phyloP scores from a whole-genome alignment of 208 protist species.

The Trypanosoma brucei region DNA sequence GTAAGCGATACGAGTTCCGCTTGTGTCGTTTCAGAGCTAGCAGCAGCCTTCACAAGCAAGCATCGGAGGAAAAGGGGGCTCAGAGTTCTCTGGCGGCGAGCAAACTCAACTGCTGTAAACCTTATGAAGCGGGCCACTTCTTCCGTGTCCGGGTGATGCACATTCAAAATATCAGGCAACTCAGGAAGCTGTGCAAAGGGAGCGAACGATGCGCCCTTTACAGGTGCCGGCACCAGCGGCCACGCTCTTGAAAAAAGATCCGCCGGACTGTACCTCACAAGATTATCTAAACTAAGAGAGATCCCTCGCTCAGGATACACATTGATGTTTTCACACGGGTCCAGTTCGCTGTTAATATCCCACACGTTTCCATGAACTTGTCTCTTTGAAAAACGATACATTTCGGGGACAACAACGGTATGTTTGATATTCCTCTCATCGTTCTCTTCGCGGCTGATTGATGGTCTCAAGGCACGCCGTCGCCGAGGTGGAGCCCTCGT shows the following conservation, averaged over 20 bases:
- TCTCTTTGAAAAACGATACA: conserved; percentile 22
- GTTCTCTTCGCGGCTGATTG: conserved; percentile 1
- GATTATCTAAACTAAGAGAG: conserved; percentile 31
- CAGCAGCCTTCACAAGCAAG: conserved; percentile 29
- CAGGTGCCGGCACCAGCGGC: conserved; percentile 25
- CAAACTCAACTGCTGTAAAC: conserved; percentile 30
- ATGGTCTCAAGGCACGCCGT: background rate
- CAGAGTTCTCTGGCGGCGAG: conserved; percentile 18
- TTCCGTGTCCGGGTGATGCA: conserved; percentile 34
- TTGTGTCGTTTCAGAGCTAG: conserved; percentile 20
- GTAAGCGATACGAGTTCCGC: conserved; percentile 18
- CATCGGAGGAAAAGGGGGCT: conserved; percentile 31
- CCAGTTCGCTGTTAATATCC: conserved; percentile 12
- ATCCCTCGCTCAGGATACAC: conserved; percentile 11
- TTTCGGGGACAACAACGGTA: conserved; percentile 10
- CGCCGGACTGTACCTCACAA: conserved; percentile 35
- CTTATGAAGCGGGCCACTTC: conserved; percentile 49
- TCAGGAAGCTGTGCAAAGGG: conserved; percentile 38
- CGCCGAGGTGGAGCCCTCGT: background rate
- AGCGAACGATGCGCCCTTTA: conserved; percentile 27
- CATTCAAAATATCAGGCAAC: conserved; percentile 44
- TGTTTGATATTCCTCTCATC: background rate
- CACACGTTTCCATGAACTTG: conserved; percentile 2
- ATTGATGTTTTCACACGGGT: conserved; percentile 8
- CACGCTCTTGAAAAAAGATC: conserved; percentile 47